Base-by-base conservation (phyloP, 2,329 filamentous ascomycete species). In the Microsporum audouinii region DNA sequence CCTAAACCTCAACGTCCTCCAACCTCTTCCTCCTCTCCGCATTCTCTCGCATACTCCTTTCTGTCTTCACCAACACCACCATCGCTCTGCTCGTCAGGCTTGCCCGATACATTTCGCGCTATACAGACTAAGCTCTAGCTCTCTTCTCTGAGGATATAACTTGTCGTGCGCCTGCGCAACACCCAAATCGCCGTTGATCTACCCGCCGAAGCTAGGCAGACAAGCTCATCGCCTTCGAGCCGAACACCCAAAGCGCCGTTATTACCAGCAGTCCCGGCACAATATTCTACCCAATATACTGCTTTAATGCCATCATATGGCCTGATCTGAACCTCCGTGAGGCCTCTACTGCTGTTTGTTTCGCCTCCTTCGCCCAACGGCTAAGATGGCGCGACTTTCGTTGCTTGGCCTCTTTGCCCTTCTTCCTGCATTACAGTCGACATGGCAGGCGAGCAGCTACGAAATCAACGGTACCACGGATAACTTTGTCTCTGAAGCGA, bases 401-500 rank as follows among this genome's bases (percentile, higher is more conserved):
- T 41, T 41, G 31, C 36, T 59, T 36, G 39, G 60, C 39, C 33
- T 62, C 47, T 59, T 63, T 43, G 33, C 58, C 36, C 59, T 63
- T 57, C 55, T 63, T 36, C 59, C 68, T 59, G 62, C 67, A 45
- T 63, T 70, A n/a, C 65, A 70, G 55, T 66, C 69, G 27, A 60
- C 70, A 67, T 68, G 63, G 65, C 65, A 62, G 33, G 65, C 58
- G 31, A 61, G 60, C 5, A 68, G 68, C 34, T 73, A 68, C 58
- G 65, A 64, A 36, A 14, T 36, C 33, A 87, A 85, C 71, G 85
- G 83, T 68, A 84, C 84, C 59, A 80, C 82, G 58, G 71, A 80
- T 66, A 84, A 81, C 75, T 77, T 83, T 71, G 83, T 79, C 83
- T 84, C 47, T 84, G 12, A 14, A 55, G 31, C 51, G 14, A 88